Percentiles rank a stretch among this genome's conserved stretches.
Conservation (phyloP, 306 rosid species). For the Cucurbita argyrosperma region DNA sequence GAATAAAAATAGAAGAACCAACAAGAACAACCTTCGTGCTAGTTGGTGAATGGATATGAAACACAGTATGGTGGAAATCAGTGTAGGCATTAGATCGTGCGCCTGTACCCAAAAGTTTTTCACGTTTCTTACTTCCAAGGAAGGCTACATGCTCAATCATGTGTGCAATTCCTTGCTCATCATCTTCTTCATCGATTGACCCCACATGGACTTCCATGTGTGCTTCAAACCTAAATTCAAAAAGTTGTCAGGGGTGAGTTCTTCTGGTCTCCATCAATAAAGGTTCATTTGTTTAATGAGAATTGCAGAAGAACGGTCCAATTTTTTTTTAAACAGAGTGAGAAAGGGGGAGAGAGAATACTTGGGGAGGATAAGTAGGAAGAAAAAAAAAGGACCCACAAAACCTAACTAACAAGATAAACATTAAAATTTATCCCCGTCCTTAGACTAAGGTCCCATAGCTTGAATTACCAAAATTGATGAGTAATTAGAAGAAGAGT, state of each 20-base stretch:
- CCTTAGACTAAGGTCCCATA: neutral
- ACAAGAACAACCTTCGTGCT: conserved; percentile 54
- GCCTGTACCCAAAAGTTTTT: conserved; percentile 95
- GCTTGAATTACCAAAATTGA: neutral
- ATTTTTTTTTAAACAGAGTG: neutral
- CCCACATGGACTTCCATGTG: conserved; percentile 98
- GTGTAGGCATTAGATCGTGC: conserved; percentile 98
- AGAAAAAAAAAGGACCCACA: neutral
- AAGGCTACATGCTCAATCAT: conserved; percentile 99
- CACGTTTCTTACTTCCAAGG: conserved; percentile 98
- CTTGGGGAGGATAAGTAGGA: neutral
- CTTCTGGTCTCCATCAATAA: neutral
- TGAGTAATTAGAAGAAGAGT: neutral
- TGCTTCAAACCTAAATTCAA: conserved; percentile 80
- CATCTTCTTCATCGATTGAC: conserved; percentile 89
- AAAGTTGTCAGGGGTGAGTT: neutral
- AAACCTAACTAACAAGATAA: neutral
- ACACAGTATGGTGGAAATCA: conserved; percentile 97
- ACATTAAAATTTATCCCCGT: neutral
- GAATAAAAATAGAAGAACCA: neutral
- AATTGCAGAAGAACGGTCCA: neutral
- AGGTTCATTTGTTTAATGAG: neutral
- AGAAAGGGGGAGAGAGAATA: neutral
- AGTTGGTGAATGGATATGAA: conserved; percentile 92
- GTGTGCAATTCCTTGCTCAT: conserved; percentile 98